A percentile compares a stretch with the other conserved stretches of the same genome.
These are phyloP conservation scores for Aspergillus baeticus DNA, from an alignment of 495 filamentous ascomycete species.

Conservation along the genomic window DNA sequence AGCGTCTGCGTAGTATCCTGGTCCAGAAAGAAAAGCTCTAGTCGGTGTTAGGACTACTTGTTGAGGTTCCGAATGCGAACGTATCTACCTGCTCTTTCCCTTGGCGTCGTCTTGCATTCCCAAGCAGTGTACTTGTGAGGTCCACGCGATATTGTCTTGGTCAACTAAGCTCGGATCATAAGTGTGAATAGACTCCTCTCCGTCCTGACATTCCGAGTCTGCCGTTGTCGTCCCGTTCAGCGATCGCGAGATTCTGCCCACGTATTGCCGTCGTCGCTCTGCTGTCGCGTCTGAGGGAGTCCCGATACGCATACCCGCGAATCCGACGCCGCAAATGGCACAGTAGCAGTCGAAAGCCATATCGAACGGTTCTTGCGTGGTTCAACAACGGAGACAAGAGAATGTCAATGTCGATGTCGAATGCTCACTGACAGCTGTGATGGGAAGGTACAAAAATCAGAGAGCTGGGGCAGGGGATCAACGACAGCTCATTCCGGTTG, in stretches of 20 bases:
- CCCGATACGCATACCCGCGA: slow-evolving; percentile 22
- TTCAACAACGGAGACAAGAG: neutral
- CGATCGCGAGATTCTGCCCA: slow-evolving; percentile 20
- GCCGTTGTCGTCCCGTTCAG: slow-evolving; percentile 13
- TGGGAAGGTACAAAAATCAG: neutral
- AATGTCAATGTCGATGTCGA: neutral
- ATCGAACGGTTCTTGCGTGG: neutral
- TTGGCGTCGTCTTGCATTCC: slow-evolving; percentile 7
- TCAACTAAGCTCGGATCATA: slow-evolving; percentile 23
- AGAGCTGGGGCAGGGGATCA: neutral
- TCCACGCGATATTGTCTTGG: slow-evolving; percentile 17
- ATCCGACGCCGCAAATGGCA: slow-evolving; percentile 24
- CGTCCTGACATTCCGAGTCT: neutral
- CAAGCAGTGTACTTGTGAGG: slow-evolving; percentile 21
- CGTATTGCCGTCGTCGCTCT: slow-evolving; percentile 19
- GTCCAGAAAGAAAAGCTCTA: slow-evolving; percentile 21
- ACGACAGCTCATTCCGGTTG: neutral
- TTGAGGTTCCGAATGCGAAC: too few species aligned
- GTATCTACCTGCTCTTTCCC: slow-evolving; percentile 11
- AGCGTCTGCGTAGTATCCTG: slow-evolving; percentile 23
- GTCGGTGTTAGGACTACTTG: neutral
- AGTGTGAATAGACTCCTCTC: slow-evolving; percentile 18
- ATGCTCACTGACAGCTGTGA: neutral
- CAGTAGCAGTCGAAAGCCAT: slow-evolving; percentile 29
- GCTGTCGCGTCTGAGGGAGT: slow-evolving; percentile 16